phyloP scores from a whole-genome alignment of 208 protist genomes.

The Plasmodiophora brassicae region DNA sequence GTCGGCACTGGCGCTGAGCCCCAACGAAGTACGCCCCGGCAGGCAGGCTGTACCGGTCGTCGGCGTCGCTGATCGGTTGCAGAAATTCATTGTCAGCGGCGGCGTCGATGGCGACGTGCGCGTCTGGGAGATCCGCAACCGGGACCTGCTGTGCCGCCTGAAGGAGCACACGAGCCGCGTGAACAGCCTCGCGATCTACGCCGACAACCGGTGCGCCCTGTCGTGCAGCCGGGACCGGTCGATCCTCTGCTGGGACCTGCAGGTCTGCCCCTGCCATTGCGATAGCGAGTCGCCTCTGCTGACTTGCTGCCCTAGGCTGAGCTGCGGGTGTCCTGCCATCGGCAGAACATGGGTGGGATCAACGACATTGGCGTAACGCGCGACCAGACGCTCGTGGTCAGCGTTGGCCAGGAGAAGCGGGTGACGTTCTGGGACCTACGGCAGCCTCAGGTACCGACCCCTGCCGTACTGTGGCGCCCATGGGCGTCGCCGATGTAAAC shows the following conservation, averaged over 20 bases:
- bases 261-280: not conserved
- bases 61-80: not conserved
- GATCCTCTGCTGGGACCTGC: slow-evolving; percentile 55
- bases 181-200: slow-evolving; percentile 48
- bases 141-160: slow-evolving; percentile 52
- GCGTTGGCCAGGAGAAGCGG: slow-evolving; percentile 47
- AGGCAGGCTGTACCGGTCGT: no score
- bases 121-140: slow-evolving; percentile 58
- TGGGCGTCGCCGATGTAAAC: no score
- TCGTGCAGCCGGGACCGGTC: slow-evolving; percentile 48
- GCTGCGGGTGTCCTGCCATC: slow-evolving; percentile 43
- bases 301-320: not conserved
- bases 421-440: slow-evolving; percentile 57
- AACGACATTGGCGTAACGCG: slow-evolving; percentile 5
- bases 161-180: slow-evolving; percentile 56
- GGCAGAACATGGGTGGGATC: slow-evolving; percentile 48
- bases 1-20: slow-evolving; percentile 45
- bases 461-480: no score
- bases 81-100: slow-evolving; percentile 60
- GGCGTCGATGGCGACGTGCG: slow-evolving; percentile 54
- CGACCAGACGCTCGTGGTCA: slow-evolving; percentile 46
- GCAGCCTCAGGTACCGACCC: no score
- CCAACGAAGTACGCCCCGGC: slow-evolving; percentile 30
- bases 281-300: not conserved
- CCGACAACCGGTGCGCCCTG: slow-evolving; percentile 48